Evolutionary conservation across 2,329 filamentous ascomycete genomes (phyloP).

Genomic region (Colletotrichum tropicicola): DNA sequence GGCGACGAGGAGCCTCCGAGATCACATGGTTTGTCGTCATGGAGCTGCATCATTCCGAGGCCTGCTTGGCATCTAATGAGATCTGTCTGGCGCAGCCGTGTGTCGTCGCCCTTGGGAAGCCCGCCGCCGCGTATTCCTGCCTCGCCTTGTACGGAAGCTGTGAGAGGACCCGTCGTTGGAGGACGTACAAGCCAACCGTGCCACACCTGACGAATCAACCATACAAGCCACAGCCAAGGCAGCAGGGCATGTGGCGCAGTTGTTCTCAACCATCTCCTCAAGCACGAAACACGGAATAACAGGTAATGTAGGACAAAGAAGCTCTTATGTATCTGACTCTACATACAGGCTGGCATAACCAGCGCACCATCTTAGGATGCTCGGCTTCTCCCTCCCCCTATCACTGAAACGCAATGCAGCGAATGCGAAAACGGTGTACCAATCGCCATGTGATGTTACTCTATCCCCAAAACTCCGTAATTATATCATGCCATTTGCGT

Average conservation of each 20-base stretch:
- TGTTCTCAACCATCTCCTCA: no score
- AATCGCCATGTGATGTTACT: constrained; percentile 23
- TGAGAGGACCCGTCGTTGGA: no score
- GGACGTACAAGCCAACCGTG: no score
- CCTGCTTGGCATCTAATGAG: no score
- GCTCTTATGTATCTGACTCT: constrained; percentile 14
- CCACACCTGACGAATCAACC: not conserved
- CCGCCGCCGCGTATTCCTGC: no score
- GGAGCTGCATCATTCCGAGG: no score
- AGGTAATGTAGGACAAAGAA: not conserved
- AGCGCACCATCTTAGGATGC: constrained; percentile 10
- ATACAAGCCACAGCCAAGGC: not conserved
- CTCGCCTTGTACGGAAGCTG: no score
- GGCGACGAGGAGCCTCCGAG: no score
- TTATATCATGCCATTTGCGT: constrained; percentile 20
- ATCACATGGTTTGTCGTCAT: no score
- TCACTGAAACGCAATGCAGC: constrained; percentile 17
- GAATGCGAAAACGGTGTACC: constrained; percentile 23
- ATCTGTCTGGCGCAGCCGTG: no score
- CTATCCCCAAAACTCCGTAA: constrained; percentile 30
- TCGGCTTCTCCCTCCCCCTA: not conserved
- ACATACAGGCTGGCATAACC: constrained; percentile 20
- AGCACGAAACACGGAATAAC: not conserved
- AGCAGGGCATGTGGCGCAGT: not conserved
- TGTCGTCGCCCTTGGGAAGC: no score